Percentiles rank a stretch among this genome's conserved stretches.
Evolutionary conservation across 768 basidiomycete genomes (phyloP).

Genomic region (Lactifluus hygrophoroides): DNA sequence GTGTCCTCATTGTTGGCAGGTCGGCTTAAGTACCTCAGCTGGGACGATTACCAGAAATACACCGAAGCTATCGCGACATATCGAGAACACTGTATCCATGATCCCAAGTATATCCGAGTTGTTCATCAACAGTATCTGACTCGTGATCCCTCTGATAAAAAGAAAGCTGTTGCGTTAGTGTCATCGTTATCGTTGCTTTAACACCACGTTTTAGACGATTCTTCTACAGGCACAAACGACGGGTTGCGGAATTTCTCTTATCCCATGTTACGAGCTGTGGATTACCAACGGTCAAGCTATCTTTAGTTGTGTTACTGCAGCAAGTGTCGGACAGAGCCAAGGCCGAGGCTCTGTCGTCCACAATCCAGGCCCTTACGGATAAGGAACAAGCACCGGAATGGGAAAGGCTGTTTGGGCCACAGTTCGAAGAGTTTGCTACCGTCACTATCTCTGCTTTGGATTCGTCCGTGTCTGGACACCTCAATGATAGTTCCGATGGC

Average conservation of each 20-base stretch:
- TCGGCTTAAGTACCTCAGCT: constrained; percentile 60
- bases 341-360: constrained; percentile 49
- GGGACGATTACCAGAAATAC: constrained; percentile 53
- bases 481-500: constrained; percentile 36
- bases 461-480: constrained; percentile 32
- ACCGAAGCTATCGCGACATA: constrained; percentile 41
- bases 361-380: constrained; percentile 36
- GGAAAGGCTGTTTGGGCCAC: constrained; percentile 29
- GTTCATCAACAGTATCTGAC: constrained; percentile 54
- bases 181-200: background rate
- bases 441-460: constrained; percentile 45
- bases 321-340: constrained; percentile 42
- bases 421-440: constrained; percentile 29
- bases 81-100: constrained; percentile 50
- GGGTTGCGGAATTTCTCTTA: constrained; percentile 65
- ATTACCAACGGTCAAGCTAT: constrained; percentile 38
- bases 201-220: background rate
- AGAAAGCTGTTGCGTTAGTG: constrained; percentile 47
- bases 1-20: constrained; percentile 23
- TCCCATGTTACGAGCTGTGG: constrained; percentile 67
- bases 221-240: constrained; percentile 51
- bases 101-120: constrained; percentile 45
- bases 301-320: constrained; percentile 43
- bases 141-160: constrained; percentile 42
- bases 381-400: background rate